Conservation (phyloP, 2,329 filamentous ascomycete genomes). For the Xylariales sp. region DNA sequence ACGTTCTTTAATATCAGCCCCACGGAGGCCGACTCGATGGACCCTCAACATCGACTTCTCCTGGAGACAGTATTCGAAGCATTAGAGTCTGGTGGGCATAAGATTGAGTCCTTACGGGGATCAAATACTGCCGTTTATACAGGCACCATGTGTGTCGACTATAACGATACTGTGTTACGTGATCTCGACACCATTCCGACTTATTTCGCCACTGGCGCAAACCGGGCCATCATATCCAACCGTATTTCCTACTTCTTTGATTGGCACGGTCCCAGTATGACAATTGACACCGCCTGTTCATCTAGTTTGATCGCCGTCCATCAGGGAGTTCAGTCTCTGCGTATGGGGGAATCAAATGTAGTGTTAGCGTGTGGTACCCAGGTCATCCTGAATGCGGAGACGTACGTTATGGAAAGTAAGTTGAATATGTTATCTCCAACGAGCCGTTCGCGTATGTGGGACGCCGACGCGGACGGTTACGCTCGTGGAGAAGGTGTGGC, state of each 20-base stretch:
- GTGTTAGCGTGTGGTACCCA: conserved; percentile 7
- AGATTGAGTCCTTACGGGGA: conserved; percentile 9
- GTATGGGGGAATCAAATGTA: conserved; percentile 12
- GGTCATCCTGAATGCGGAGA: conserved; percentile 4
- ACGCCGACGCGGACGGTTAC: conserved; percentile 43
- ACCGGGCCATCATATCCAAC: background rate
- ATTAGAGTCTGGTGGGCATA: conserved; percentile 11
- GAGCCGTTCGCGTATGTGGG: conserved; percentile 27
- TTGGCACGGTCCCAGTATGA: conserved; percentile 10
- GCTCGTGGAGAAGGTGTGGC: conserved; percentile 43
- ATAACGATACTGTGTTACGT: background rate
- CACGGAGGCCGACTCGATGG: conserved; percentile 1
- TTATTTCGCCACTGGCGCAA: background rate
- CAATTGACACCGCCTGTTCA: conserved; percentile 27
- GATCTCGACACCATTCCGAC: background rate
- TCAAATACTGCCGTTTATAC: conserved; percentile 12
- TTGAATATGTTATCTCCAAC: conserved; percentile 18
- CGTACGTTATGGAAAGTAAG: conserved; percentile 9
- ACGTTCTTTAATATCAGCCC: conserved; percentile 21
- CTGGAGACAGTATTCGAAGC: conserved; percentile 2
- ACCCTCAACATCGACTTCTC: conserved; percentile 1
- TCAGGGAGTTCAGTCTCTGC: conserved; percentile 18
- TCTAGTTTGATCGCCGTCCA: conserved; percentile 23
- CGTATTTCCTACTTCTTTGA: conserved; percentile 4
- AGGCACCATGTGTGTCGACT: conserved; percentile 8